Percentiles rank a stretch among this genome's conserved stretches.
These are phyloP conservation scores for Nidula niveotomentosa DNA, from an alignment of 1,284 basidiomycete genomes.

Conservation along the genomic window DNA sequence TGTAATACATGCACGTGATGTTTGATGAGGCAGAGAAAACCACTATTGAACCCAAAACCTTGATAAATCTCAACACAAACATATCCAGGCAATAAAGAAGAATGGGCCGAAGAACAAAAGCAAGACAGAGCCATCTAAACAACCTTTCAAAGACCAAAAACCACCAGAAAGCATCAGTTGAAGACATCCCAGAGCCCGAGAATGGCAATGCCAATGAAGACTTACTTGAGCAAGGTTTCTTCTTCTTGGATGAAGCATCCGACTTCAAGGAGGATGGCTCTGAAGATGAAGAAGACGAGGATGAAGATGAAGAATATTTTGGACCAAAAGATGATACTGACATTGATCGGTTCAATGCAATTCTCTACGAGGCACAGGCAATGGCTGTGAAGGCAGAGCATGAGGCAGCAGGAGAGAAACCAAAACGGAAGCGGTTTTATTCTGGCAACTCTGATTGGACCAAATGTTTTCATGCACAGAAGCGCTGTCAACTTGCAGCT, in stretches of 20 bases:
- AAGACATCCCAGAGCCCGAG: no score
- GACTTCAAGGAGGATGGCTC: neutral
- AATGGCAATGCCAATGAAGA: no score
- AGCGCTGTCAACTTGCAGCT: neutral
- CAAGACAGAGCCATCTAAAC: no score
- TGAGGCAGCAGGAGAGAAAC: slow-evolving; percentile 2
- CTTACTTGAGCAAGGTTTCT: neutral
- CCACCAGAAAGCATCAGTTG: no score
- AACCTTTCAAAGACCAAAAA: no score
- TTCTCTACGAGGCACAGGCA: neutral
- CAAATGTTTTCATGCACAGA: slow-evolving; percentile 4
- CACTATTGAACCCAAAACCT: no score
- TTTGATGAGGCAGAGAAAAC: no score
- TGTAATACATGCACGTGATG: no score
- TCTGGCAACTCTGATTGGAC: slow-evolving; percentile 5
- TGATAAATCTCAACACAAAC: no score
- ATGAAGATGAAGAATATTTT: neutral
- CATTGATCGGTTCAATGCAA: neutral
- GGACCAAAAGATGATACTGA: neutral
- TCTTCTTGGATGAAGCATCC: neutral
- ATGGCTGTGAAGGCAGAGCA: slow-evolving; percentile 6
- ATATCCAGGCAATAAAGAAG: no score
- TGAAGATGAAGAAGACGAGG: neutral
- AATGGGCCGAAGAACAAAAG: no score
- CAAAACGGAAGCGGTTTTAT: slow-evolving; percentile 5